Evolutionary conservation across 1,284 basidiomycete genomes (phyloP).

Genomic region (Boletus sp.): DNA sequence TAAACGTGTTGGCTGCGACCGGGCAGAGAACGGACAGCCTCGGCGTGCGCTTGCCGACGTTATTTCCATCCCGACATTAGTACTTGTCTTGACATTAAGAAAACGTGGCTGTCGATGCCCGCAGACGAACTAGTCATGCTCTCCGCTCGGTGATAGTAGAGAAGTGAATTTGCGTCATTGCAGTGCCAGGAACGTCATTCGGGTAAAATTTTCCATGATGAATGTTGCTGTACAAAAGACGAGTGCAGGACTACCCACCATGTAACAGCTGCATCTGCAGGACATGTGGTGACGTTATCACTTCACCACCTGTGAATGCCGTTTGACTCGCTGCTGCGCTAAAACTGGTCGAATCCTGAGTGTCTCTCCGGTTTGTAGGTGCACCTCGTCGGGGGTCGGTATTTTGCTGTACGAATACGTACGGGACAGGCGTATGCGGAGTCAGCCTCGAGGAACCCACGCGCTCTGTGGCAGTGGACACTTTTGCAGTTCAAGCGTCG

Average conservation of each 20-base stretch:
- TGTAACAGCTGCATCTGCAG: background rate
- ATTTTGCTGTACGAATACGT: background rate
- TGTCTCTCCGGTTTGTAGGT: conserved; percentile 1
- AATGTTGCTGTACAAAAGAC: conserved; percentile 13
- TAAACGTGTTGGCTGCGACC: conserved; percentile 24
- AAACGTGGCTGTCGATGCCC: conserved; percentile 26
- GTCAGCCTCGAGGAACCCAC: conserved; percentile 30
- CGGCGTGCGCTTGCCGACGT: conserved; percentile 12
- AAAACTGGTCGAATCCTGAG: background rate
- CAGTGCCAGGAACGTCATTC: conserved; percentile 18
- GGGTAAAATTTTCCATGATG: conserved; percentile 5
- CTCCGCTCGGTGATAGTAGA: conserved; percentile 18
- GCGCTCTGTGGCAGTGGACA: conserved; percentile 23
- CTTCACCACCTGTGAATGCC: background rate
- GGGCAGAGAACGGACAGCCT: conserved; percentile 29
- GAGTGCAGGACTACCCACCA: background rate
- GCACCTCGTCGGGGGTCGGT: background rate
- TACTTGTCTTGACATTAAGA: conserved; percentile 21
- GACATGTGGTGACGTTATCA: conserved; percentile 2
- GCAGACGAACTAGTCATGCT: conserved; percentile 9
- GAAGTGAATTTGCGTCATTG: conserved; percentile 19
- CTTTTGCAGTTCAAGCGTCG: conserved; percentile 7
- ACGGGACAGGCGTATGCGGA: background rate
- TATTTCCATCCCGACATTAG: conserved; percentile 17
- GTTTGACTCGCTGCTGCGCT: background rate